Evolutionary conservation across 1,139 yeast species (phyloP).

Genomic region (Kodamaea fungicola): DNA sequence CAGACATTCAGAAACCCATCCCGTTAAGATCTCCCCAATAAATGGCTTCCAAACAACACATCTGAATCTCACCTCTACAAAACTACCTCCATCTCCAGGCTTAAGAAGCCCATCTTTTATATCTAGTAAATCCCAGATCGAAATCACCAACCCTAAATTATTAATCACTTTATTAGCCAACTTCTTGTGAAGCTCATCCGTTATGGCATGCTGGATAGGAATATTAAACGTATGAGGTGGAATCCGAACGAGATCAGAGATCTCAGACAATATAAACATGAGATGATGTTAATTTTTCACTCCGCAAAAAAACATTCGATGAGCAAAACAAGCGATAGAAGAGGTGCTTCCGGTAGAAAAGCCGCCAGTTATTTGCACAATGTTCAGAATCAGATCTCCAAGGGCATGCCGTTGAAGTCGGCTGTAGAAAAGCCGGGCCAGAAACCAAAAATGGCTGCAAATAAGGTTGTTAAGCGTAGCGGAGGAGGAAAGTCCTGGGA

Average conservation of each 20-base stretch:
- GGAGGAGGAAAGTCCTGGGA: constrained; percentile 50
- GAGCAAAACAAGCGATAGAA: constrained; percentile 48
- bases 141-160: constrained; percentile 77
- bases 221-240: constrained; percentile 82
- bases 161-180: constrained; percentile 81
- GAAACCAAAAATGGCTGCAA: neutral
- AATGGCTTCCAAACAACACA: constrained; percentile 88
- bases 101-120: constrained; percentile 84
- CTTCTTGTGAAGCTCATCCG: constrained; percentile 78
- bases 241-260: constrained; percentile 80
- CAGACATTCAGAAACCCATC: constrained; percentile 88
- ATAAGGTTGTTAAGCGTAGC: constrained; percentile 35
- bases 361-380: constrained; percentile 42
- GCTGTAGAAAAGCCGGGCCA: neutral
- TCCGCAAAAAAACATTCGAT: constrained; percentile 10
- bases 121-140: constrained; percentile 77
- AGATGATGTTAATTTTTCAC: constrained; percentile 2
- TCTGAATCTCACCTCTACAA: constrained; percentile 70
- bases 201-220: constrained; percentile 67
- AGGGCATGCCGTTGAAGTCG: constrained; percentile 2
- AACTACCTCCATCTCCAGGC: constrained; percentile 96
- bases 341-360: constrained; percentile 46
- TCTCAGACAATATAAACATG: constrained; percentile 82
- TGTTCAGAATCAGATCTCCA: constrained; percentile 8
- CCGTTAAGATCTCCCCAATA: constrained; percentile 89